Percentiles rank a stretch among this genome's conserved stretches.
Conservation (phyloP, 2,329 filamentous ascomycete species). For the Gnomoniopsis smithogilvyi region DNA sequence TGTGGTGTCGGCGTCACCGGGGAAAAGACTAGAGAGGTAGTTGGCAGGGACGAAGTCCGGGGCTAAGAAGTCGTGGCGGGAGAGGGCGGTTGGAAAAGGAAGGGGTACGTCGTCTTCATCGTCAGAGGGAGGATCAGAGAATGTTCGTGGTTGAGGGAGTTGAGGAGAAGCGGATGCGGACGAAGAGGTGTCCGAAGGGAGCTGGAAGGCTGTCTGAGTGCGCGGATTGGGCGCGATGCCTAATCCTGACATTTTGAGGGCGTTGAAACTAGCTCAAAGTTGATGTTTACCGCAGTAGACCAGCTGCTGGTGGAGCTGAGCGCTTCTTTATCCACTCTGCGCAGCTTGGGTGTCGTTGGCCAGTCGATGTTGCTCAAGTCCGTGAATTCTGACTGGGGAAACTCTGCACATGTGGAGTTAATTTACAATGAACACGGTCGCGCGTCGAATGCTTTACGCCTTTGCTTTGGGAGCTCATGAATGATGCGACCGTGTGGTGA, state of each 20-base stretch:
- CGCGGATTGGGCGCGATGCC: constrained; percentile 7
- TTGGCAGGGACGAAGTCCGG: constrained; percentile 72
- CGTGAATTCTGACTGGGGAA: too few species aligned
- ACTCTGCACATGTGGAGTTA: too few species aligned
- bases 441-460: too few species aligned
- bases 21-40: constrained; percentile 61
- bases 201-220: constrained; percentile 11
- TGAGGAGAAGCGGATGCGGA: constrained; percentile 28
- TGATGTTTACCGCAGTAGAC: neutral
- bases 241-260: constrained; percentile 10
- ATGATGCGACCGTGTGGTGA: too few species aligned
- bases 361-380: too few species aligned
- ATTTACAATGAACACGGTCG: too few species aligned
- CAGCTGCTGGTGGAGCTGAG: neutral
- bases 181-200: constrained; percentile 26
- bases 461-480: too few species aligned
- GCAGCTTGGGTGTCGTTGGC: too few species aligned
- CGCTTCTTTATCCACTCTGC: neutral
- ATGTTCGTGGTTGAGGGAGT: constrained; percentile 10
- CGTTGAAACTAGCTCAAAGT: neutral
- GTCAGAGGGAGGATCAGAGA: constrained; percentile 37
- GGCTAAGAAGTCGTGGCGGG: constrained; percentile 77
- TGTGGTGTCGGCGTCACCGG: constrained; percentile 24
- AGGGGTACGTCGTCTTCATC: constrained; percentile 56
- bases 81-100: constrained; percentile 83